Conservation (phyloP, 179 eudicot genomes). For the Silene vulgaris region DNA sequence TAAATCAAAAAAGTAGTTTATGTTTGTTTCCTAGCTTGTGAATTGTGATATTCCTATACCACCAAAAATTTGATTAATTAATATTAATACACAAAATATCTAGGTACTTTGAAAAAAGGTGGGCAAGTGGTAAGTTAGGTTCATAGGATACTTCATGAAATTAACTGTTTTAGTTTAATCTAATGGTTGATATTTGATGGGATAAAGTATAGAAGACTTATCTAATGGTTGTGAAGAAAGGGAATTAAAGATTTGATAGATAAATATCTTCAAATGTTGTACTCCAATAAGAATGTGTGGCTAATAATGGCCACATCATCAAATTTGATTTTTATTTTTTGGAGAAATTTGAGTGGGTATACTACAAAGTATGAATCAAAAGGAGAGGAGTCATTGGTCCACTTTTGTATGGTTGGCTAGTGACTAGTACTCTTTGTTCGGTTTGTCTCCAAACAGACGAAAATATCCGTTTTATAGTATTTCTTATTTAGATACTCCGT, state of each 20-base stretch:
- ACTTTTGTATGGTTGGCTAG: conserved; percentile 23
- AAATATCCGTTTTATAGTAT: no score
- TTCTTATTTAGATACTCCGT: no score
- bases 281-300: conserved; percentile 14
- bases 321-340: neutral
- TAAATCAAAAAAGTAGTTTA: conserved; percentile 2
- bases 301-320: conserved; percentile 24
- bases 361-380: conserved; percentile 23
- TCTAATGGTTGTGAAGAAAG: conserved; percentile 2
- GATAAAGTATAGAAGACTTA: neutral
- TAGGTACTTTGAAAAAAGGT: neutral
- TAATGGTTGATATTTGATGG: conserved; percentile 9
- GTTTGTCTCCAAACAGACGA: no score
- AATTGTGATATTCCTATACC: neutral
- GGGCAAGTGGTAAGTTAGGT: conserved; percentile 11
- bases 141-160: neutral
- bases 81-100: conserved; percentile 27
- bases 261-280: conserved; percentile 19
- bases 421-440: neutral
- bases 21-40: neutral
- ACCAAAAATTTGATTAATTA: neutral
- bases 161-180: conserved; percentile 3
- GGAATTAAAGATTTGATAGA: neutral
- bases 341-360: neutral
- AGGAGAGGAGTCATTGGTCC: conserved; percentile 26